These are phyloP conservation scores for Dictyostelium discoideum DNA, from an alignment of 78 protist species.

Conservation along the genomic window dicty_2.7 NC_007089.4:3017001-3017500, in stretches of 20 bases:
- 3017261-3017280: background rate
- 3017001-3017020: slow-evolving; percentile 96
- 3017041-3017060: slow-evolving; percentile 79
- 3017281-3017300: background rate
- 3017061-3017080: slow-evolving; percentile 96
- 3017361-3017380: background rate
- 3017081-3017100: slow-evolving; percentile 99
- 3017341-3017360: background rate
- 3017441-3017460: background rate
- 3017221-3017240: slow-evolving; percentile 87
- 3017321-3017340: slow-evolving; percentile 11
- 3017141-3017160: slow-evolving; percentile 90
- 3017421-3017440: background rate
- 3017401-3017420: background rate
- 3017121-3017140: slow-evolving; percentile 90
- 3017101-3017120: slow-evolving; percentile 98
- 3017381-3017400: too few species aligned
- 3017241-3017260: background rate
- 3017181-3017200: slow-evolving; percentile 82
- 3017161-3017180: slow-evolving; percentile 89
- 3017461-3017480: background rate
- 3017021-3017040: slow-evolving; percentile 82
- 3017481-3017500: background rate
- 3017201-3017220: slow-evolving; percentile 74
- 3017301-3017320: slow-evolving; percentile 14